phyloP scores from a whole-genome alignment of 2,329 filamentous ascomycete species.

The Aspergillus transmontanensis region DNA sequence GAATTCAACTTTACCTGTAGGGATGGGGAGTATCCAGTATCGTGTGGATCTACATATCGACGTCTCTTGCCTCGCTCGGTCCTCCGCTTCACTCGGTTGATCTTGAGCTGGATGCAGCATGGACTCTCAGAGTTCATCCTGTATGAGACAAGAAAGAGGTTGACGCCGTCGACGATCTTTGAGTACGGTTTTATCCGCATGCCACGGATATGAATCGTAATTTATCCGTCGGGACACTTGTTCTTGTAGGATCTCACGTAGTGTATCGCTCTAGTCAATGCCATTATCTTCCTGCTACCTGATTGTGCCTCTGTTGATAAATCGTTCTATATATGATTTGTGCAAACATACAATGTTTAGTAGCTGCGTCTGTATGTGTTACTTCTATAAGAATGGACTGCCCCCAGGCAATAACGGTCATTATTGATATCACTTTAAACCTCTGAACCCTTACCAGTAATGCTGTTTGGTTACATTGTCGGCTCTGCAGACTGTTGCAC shows the following conservation, averaged over 20 bases:
- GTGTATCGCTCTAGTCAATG: background rate
- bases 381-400: background rate
- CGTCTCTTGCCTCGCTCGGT: slow-evolving; percentile 58
- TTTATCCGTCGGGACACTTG: slow-evolving; percentile 48
- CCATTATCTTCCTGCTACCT: background rate
- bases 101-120: slow-evolving; percentile 46
- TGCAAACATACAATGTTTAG: background rate
- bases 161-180: slow-evolving; percentile 48
- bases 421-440: too few species aligned
- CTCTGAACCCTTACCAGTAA: too few species aligned
- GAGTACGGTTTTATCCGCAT: slow-evolving; percentile 51
- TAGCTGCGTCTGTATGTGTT: background rate
- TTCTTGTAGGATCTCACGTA: background rate
- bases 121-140: slow-evolving; percentile 21
- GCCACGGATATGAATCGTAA: slow-evolving; percentile 45
- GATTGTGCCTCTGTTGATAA: background rate
- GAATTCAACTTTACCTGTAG: background rate
- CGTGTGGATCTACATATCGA: background rate
- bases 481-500: background rate
- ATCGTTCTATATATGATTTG: background rate
- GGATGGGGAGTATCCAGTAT: background rate
- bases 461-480: background rate
- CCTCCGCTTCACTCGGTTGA: slow-evolving; percentile 36
- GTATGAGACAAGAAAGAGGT: slow-evolving; percentile 52
- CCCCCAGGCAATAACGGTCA: too few species aligned